Conservation (phyloP, 192 early-diverging fungal species). For the Coemansia reversa region DNA sequence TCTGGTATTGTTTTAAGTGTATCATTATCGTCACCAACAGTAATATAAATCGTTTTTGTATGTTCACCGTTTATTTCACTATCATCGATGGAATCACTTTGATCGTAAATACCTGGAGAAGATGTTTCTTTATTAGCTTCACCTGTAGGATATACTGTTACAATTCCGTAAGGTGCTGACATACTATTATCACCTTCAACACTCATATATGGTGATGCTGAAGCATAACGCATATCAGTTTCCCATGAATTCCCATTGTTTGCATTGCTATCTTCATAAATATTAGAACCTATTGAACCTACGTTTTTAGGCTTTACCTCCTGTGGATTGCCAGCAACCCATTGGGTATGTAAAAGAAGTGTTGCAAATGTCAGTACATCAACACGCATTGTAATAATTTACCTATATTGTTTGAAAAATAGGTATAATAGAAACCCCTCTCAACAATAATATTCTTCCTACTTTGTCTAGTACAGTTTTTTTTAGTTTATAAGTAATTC, state of each 20-base stretch:
- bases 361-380: slow-evolving; percentile 4
- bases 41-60: slow-evolving; percentile 12
- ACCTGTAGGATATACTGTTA: slow-evolving; percentile 4
- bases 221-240: slow-evolving; percentile 17
- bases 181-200: not conserved
- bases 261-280: not conserved
- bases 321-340: slow-evolving; percentile 23
- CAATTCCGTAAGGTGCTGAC: slow-evolving; percentile 5
- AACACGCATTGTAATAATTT: slow-evolving; percentile 5
- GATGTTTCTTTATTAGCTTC: slow-evolving; percentile 20
- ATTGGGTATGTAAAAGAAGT: slow-evolving; percentile 5
- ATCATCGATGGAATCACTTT: not conserved
- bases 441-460: too few species aligned
- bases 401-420: too few species aligned
- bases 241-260: slow-evolving; percentile 18
- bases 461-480: too few species aligned
- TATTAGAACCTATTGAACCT: too few species aligned
- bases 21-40: not conserved
- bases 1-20: too few species aligned
- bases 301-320: not conserved
- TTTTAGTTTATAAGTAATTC: too few species aligned
- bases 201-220: slow-evolving; percentile 16
- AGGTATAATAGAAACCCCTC: too few species aligned
- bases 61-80: not conserved
- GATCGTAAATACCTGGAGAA: not conserved